phyloP scores from a whole-genome alignment of 345 rosid genomes.

The Citrus unshiu region DNA sequence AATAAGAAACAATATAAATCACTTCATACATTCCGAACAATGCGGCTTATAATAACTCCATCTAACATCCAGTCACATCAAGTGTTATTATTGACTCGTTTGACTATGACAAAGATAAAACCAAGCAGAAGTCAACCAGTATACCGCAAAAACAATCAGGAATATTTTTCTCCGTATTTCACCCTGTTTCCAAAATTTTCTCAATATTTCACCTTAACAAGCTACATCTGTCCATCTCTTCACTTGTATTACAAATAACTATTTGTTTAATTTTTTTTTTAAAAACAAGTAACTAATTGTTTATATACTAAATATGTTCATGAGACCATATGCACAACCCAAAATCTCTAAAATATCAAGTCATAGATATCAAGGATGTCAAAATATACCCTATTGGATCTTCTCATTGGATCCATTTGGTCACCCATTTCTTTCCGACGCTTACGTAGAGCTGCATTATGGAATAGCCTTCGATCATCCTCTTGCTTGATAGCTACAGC shows the following conservation, averaged over 20 bases:
- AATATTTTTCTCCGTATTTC: not conserved
- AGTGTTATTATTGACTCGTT: not conserved
- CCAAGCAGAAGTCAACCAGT: not conserved
- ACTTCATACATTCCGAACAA: not conserved
- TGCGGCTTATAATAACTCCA: not conserved
- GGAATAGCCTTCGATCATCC: slow-evolving; percentile 87
- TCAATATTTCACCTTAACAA: not conserved
- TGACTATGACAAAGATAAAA: not conserved
- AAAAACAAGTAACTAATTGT: not conserved
- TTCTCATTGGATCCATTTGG: slow-evolving; percentile 64
- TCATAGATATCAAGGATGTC: not conserved
- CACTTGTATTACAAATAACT: not conserved
- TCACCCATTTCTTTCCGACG: slow-evolving; percentile 92
- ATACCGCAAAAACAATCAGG: not conserved
- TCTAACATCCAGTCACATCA: not conserved
- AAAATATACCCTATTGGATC: slow-evolving; percentile 44
- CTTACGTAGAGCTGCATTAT: slow-evolving; percentile 86
- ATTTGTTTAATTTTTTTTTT: no score
- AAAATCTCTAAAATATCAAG: not conserved
- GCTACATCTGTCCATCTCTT: not conserved
- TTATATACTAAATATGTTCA: not conserved
- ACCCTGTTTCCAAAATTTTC: not conserved
- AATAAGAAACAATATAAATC: not conserved
- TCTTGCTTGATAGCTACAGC: slow-evolving; percentile 87
- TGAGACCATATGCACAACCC: not conserved